Conservation (phyloP, 495 filamentous ascomycete species). For the Diplogelasinospora grovesii region DNA sequence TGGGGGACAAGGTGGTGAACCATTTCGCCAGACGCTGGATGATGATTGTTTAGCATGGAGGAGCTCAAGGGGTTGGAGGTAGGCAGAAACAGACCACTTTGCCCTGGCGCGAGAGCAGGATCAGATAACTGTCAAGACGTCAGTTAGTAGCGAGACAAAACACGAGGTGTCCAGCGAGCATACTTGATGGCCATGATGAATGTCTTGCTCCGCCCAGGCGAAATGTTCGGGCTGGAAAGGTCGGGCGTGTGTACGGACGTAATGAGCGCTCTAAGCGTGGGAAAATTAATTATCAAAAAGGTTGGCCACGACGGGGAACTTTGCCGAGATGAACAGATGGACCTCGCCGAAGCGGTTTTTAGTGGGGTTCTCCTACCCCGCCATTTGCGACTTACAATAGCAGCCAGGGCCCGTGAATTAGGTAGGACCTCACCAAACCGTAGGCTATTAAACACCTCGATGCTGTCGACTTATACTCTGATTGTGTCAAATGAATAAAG, state of each 20-base stretch:
- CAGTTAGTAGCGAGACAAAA: constrained; percentile 9
- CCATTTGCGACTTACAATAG: too few relatives aligned
- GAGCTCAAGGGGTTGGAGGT: constrained; percentile 35
- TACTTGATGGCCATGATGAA: constrained; percentile 46
- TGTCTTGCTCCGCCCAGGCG: constrained; percentile 26
- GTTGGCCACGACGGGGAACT: constrained; percentile 12
- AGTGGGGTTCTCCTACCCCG: too few relatives aligned
- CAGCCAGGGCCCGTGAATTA: too few relatives aligned
- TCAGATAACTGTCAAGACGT: constrained; percentile 67
- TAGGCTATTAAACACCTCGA: too few relatives aligned
- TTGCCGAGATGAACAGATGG: too few relatives aligned
- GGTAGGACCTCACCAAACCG: too few relatives aligned
- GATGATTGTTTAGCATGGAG: constrained; percentile 24
- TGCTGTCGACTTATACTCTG: too few relatives aligned
- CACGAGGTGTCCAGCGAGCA: constrained; percentile 1
- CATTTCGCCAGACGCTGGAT: constrained; percentile 92
- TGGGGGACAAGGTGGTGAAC: constrained; percentile 97
- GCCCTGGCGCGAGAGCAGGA: constrained; percentile 93
- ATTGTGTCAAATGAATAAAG: too few relatives aligned
- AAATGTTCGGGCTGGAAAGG: too few relatives aligned
- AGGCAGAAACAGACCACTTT: constrained; percentile 76
- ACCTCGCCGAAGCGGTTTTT: too few relatives aligned
- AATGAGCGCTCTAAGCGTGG: constrained; percentile 1
- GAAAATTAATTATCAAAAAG: constrained; percentile 3
- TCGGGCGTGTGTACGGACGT: constrained; percentile 13